Evolutionary conservation across 257 asterid genomes (phyloP).

Genomic region (Datura wrightii): DNA sequence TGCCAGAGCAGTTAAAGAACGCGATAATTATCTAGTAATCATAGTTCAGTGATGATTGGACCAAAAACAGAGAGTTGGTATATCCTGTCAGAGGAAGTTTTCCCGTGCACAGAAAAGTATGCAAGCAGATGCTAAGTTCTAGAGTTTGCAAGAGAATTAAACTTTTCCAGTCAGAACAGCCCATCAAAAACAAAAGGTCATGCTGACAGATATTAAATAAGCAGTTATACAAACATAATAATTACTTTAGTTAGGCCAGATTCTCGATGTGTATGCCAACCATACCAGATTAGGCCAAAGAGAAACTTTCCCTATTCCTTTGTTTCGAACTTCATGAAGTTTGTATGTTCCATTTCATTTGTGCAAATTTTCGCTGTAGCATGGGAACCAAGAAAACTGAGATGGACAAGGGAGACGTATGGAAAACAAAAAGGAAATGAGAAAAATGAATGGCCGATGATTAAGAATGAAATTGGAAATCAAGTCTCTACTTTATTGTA

Average conservation of each 20-base stretch:
- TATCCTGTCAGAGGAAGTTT: not conserved
- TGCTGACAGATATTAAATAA: not conserved
- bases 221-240: not conserved
- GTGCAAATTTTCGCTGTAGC: not conserved
- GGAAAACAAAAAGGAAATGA: constrained; percentile 28
- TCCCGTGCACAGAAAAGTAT: not conserved
- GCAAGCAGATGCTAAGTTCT: not conserved
- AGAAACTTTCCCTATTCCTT: not conserved
- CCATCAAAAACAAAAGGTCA: not conserved
- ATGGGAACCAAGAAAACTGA: not conserved
- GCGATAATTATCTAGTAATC: not conserved
- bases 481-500: not conserved
- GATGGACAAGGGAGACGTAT: not conserved
- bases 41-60: not conserved
- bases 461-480: constrained; percentile 27
- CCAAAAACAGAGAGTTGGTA: not conserved
- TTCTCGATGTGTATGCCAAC: not conserved
- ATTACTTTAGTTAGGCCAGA: not conserved
- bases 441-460: not conserved
- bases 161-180: not conserved
- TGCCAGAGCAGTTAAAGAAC: not conserved
- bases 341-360: not conserved
- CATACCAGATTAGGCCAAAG: constrained; percentile 21
- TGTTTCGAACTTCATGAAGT: not conserved
- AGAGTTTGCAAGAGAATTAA: not conserved